Base-by-base conservation (phyloP, 768 basidiomycete genomes). In the Hortiboletus flavorubellus region DNA sequence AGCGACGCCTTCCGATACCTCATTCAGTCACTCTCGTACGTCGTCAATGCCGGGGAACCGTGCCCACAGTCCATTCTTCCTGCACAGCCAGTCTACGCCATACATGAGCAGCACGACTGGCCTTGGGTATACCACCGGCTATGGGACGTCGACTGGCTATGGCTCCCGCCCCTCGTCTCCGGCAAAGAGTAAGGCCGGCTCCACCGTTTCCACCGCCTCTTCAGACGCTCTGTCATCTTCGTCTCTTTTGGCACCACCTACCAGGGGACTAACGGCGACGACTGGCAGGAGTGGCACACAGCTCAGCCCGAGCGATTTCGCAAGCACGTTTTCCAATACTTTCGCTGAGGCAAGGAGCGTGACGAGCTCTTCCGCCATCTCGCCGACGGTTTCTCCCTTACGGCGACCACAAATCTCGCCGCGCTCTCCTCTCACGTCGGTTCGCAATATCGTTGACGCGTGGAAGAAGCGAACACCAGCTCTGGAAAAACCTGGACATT, bases 391-490 rank as follows among this genome's bases (percentile, higher is more conserved):
- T 23, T 72, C 85, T 0, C 72, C 81, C 11, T 71, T 89, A 16
- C 83, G 84, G 38, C 79, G 85, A 40, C 83, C 85, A 3, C 82
- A 86, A 52, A 76, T 76, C 18, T 83, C 85, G 4, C 86, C 89
- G 5, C 80, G 86, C 9, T 87, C 86, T 5, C 87, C 89, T 1
- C 73, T 89, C 29, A 77, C 84, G 1, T 88, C 85, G 5, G 86
- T 93, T 23, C 80, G 87, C 33, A 91, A 91, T 59, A 83, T 91
- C 38, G 86, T 93, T 8, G 81, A 84, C 0, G 76, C 86, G 8
- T 93, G 90, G 89, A 91, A 90, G 66, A 87, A 89, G 56, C 80
- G 86, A 18, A 86, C 86, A 0, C 86, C 76, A 21, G 21, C 21
- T 21, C 56, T 74, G 12, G 71, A 71, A 3, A 63, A 71, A 15